phyloP scores from a whole-genome alignment of 768 basidiomycete species.

The Psilocybe azurescens region DNA sequence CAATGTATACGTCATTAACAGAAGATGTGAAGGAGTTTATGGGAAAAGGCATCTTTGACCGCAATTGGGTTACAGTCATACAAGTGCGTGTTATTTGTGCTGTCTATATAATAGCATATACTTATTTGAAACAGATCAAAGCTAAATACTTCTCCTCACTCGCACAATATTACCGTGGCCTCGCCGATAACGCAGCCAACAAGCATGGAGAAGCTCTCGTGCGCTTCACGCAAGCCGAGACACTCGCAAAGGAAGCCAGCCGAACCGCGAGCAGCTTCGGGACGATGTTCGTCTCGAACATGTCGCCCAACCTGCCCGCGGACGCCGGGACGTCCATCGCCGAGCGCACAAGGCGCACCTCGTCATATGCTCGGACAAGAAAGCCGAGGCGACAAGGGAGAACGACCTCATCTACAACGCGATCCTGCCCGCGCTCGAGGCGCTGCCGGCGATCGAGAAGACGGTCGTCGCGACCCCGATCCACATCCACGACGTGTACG shows the following conservation, averaged over 20 bases:
- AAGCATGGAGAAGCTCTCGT: slow-evolving; percentile 90
- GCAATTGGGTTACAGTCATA: slow-evolving; percentile 90
- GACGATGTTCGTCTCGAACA: slow-evolving; percentile 69
- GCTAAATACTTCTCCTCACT: slow-evolving; percentile 88
- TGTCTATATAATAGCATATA: slow-evolving; percentile 2
- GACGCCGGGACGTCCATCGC: slow-evolving; percentile 82
- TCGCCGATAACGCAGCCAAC: slow-evolving; percentile 74
- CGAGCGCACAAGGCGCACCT: slow-evolving; percentile 88
- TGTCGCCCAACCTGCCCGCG: slow-evolving; percentile 83
- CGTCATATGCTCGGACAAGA: slow-evolving; percentile 76
- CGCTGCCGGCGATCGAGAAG: slow-evolving; percentile 85
- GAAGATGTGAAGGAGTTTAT: slow-evolving; percentile 98
- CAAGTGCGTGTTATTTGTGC: slow-evolving; percentile 54
- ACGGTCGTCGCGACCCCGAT: slow-evolving; percentile 81
- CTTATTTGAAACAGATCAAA: slow-evolving; percentile 68
- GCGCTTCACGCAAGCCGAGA: slow-evolving; percentile 78
- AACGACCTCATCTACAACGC: slow-evolving; percentile 99
- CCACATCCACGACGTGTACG: slow-evolving; percentile 94
- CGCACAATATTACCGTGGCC: slow-evolving; percentile 84
- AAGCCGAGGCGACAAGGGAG: slow-evolving; percentile 79
- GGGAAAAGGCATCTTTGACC: slow-evolving; percentile 94
- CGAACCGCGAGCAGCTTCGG: slow-evolving; percentile 72
- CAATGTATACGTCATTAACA: slow-evolving; percentile 78
- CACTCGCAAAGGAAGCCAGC: slow-evolving; percentile 82
- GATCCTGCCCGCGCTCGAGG: slow-evolving; percentile 77